Conservation (phyloP, 2,329 filamentous ascomycete genomes). For the Neurospora crassa region DNA sequence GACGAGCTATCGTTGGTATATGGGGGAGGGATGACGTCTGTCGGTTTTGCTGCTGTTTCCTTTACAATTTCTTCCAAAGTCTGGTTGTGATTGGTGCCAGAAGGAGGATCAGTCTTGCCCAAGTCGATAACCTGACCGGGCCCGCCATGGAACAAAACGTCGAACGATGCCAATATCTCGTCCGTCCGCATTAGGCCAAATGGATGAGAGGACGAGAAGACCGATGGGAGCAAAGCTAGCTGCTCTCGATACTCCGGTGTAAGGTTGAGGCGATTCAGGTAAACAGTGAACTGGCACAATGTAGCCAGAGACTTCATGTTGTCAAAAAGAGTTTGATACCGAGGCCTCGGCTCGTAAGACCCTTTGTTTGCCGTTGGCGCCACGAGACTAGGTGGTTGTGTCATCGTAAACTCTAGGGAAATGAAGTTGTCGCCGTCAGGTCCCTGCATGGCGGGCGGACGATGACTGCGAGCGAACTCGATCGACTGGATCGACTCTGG, state of each 20-base stretch:
- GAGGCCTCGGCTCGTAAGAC: not conserved
- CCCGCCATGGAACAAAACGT: not conserved
- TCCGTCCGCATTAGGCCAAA: not conserved
- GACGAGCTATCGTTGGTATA: not conserved
- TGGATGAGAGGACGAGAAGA: slow-evolving; percentile 1
- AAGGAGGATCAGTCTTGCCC: not conserved
- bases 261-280: not conserved
- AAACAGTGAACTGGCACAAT: not conserved
- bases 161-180: not conserved
- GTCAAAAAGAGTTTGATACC: slow-evolving; percentile 1
- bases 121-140: not conserved
- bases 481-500: slow-evolving; percentile 3
- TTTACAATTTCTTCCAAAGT: not conserved
- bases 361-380: not conserved
- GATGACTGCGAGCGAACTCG: not conserved
- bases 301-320: slow-evolving; percentile 1
- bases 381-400: slow-evolving; percentile 1
- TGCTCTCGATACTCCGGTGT: slow-evolving; percentile 1
- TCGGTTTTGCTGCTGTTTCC: not conserved
- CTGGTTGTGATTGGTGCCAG: not conserved
- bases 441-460: not conserved
- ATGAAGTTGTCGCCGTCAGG: not conserved
- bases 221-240: slow-evolving; percentile 1
- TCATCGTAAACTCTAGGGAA: slow-evolving; percentile 2
- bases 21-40: not conserved